Evolutionary conservation across 2,329 filamentous ascomycete species (phyloP).

Genomic region (Tolypocladium nubicola): DNA sequence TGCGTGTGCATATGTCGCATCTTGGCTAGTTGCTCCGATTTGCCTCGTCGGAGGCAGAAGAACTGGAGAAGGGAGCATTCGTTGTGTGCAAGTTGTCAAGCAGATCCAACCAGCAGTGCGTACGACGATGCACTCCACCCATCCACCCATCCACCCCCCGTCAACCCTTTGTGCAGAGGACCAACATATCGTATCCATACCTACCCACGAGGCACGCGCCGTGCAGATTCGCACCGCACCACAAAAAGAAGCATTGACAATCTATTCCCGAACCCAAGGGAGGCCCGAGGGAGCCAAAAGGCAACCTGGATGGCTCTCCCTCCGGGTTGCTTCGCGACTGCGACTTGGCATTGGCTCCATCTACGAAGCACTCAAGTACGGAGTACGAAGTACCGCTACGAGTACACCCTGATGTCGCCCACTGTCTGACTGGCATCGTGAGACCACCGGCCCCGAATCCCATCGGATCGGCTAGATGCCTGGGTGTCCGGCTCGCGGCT

Average conservation of each 20-base stretch:
- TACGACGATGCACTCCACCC: not conserved
- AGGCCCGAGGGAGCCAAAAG: not conserved
- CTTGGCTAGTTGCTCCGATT: not conserved
- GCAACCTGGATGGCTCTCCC: not conserved
- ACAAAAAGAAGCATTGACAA: not conserved
- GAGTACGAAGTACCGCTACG: no score
- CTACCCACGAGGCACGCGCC: not conserved
- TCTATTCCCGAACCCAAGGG: not conserved
- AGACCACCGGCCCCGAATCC: no score
- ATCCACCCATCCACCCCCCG: not conserved
- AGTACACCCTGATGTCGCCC: not conserved
- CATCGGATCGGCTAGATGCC: not conserved
- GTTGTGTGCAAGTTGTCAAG: not conserved
- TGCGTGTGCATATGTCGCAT: not conserved
- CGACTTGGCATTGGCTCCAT: not conserved
- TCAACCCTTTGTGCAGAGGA: constrained; percentile 3
- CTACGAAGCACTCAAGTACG: no score
- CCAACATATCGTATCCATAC: not conserved
- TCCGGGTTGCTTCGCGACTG: not conserved
- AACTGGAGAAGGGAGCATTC: not conserved
- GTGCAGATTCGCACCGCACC: not conserved
- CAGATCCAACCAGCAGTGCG: not conserved
- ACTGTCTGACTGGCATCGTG: not conserved
- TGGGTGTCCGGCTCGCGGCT: not conserved
- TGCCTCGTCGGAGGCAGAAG: not conserved